Base-by-base conservation (phyloP, 1,284 basidiomycete genomes). In the Cutaneotrichosporon sp. region DNA sequence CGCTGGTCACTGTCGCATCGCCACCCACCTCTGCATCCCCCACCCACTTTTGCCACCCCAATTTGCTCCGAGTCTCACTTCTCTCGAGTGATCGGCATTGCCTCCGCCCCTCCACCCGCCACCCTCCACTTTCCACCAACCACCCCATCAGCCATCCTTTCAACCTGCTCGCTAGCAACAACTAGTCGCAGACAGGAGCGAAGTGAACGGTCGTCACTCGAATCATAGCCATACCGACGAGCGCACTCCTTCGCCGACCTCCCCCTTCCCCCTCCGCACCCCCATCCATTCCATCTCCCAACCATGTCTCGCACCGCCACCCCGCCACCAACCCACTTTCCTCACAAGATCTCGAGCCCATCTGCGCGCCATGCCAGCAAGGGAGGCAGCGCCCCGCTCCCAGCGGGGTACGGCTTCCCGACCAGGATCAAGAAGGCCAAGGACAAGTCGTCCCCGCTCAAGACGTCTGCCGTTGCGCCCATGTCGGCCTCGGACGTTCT, bases 191-290 rank as follows among this genome's bases (percentile, higher is more conserved):
- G 34, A 59, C 34, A 73, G 75, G 75, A 62, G 73, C 75, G 72
- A 72, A 77, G 72, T 73, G 75, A 77, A 75, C 74, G 73, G 74
- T 62, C 61, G 68, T 60, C 65, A 63, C 36, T 36, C 53, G 27
- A 69, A 65, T 72, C 72, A 70, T 70, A 74, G 70, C 49, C 73
- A 73, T 75, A 68, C 67, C 71, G 66, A 65, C 68, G 65, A 61
- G 64, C 75, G 75, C 67, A 77, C 75, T 77, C 75, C 75, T 75
- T 75, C 74, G 75, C 72, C 71, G 69, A 60, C 72, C 69, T 75
- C 69, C 70, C 67, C 68, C 18, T 51, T 63, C 64, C 60, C 22
- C 31, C 55, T 65, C 60, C n/a, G n/a, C n/a, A 52, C 43, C 52
- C n/a, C 49, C 55, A n/a, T n/a, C n/a, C n/a, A n/a, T n/a, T n/a